Percentiles rank a stretch among this genome's conserved stretches.
Conservation (phyloP, 768 basidiomycete species). For the Lactarius quietus region DNA sequence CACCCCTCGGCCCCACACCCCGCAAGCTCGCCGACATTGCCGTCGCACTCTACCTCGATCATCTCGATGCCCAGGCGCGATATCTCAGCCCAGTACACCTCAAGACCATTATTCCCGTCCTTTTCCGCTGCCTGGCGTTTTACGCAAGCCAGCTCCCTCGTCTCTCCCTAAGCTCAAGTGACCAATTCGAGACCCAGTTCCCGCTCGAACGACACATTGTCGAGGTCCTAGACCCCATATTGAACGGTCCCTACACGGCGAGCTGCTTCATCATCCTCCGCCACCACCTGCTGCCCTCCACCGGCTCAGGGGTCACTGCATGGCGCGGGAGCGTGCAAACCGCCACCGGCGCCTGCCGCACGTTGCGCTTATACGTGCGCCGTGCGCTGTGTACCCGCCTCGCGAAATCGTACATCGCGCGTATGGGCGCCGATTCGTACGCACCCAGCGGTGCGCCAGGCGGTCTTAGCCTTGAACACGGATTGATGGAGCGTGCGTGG, state of each 20-base stretch:
- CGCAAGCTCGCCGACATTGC: slow-evolving; percentile 60
- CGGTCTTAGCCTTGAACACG: slow-evolving; percentile 56
- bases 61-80: slow-evolving; percentile 60
- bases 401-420: slow-evolving; percentile 61
- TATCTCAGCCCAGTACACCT: slow-evolving; percentile 54
- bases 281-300: slow-evolving; percentile 51
- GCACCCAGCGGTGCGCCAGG: slow-evolving; percentile 58
- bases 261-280: slow-evolving; percentile 63
- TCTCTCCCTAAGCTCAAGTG: slow-evolving; percentile 49
- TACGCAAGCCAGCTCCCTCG: slow-evolving; percentile 66
- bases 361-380: slow-evolving; percentile 60
- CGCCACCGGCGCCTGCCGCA: slow-evolving; percentile 40
- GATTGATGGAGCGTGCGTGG: slow-evolving; percentile 72
- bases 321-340: slow-evolving; percentile 28
- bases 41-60: slow-evolving; percentile 57
- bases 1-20: slow-evolving; percentile 33
- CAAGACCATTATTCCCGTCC: slow-evolving; percentile 56
- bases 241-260: slow-evolving; percentile 62
- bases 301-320: slow-evolving; percentile 26
- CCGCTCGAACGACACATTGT: slow-evolving; percentile 53
- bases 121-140: slow-evolving; percentile 68
- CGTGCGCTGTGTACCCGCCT: slow-evolving; percentile 57
- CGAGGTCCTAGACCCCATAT: slow-evolving; percentile 52
- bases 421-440: slow-evolving; percentile 50
- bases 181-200: slow-evolving; percentile 31